Conservation (phyloP, 805 yeast species). For the Zygosaccharomyces bailii region DNA sequence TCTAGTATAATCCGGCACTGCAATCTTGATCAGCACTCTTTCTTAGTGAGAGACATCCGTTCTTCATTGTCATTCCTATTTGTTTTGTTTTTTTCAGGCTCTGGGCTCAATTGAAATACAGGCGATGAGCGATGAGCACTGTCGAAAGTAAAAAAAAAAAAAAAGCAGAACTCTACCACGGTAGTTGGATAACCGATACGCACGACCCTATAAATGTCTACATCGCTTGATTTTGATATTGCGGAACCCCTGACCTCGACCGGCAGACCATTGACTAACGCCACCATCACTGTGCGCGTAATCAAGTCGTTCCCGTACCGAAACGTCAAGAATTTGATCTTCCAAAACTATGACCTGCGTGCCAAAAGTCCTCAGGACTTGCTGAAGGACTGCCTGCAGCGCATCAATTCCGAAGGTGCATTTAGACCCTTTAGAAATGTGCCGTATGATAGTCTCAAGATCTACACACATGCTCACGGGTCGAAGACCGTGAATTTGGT, state of each 20-base stretch:
- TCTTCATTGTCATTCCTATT: not conserved
- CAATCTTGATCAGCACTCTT: too few relatives aligned
- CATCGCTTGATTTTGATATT: conserved; percentile 34
- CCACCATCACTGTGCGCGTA: conserved; percentile 79
- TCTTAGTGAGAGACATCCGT: not conserved
- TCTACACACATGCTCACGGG: conserved; percentile 93
- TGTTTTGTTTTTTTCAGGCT: not conserved
- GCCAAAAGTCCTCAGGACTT: conserved; percentile 63
- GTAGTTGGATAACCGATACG: not conserved
- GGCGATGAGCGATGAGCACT: not conserved
- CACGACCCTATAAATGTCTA: conserved; percentile 15
- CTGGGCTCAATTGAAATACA: not conserved
- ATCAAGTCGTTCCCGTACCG: conserved; percentile 90
- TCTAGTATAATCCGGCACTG: too few relatives aligned
- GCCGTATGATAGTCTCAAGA: conserved; percentile 68
- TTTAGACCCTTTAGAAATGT: conserved; percentile 82
- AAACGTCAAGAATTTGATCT: conserved; percentile 73
- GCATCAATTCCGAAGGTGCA: conserved; percentile 56
- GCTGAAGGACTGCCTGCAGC: conserved; percentile 47
- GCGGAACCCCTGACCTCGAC: conserved; percentile 80
- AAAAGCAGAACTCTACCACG: too few relatives aligned
- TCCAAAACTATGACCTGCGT: conserved; percentile 67
- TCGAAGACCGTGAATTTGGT: conserved; percentile 90
- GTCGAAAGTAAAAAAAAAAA: too few relatives aligned
- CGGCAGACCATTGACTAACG: conserved; percentile 60